Evolutionary conservation across 2,329 filamentous ascomycete genomes (phyloP).

Genomic region (Epicoccum nigrum): DNA sequence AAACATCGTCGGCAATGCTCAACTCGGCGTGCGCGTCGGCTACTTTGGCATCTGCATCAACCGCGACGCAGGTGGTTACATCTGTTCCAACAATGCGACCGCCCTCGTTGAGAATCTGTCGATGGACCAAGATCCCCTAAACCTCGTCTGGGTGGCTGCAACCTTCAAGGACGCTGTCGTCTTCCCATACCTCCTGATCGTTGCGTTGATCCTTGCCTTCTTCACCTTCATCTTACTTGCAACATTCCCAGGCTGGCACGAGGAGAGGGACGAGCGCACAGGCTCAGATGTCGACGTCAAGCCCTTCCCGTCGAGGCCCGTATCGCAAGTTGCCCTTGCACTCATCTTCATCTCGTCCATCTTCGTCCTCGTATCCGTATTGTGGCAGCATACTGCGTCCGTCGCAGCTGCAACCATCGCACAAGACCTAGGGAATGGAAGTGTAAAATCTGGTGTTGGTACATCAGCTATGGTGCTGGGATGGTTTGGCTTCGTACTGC

Average conservation of each 20-base stretch:
- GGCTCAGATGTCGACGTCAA: conserved; percentile 90
- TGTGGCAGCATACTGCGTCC: conserved; percentile 96
- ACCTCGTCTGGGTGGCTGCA: conserved; percentile 93
- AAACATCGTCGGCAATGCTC: conserved; percentile 85
- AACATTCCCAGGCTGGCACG: conserved; percentile 97
- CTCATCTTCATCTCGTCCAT: conserved; percentile 80
- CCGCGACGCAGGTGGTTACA: conserved; percentile 85
- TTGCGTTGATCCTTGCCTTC: conserved; percentile 96
- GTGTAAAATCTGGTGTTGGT: conserved; percentile 85
- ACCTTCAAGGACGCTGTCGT: conserved; percentile 99
- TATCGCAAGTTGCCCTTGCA: conserved; percentile 89
- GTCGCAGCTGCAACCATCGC: conserved; percentile 93
- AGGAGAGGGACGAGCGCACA: conserved; percentile 75
- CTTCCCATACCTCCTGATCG: conserved; percentile 97
- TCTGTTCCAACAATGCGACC: conserved; percentile 97
- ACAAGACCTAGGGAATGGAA: conserved; percentile 89
- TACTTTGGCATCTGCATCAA: conserved; percentile 99
- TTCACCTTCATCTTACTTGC: conserved; percentile 92
- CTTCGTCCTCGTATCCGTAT: conserved; percentile 69
- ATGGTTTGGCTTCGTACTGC: conserved; percentile 92
- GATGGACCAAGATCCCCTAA: conserved; percentile 92
- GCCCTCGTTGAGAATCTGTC: conserved; percentile 86
- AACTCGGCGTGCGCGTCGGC: conserved; percentile 88
- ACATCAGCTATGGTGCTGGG: conserved; percentile 95
- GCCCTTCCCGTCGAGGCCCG: conserved; percentile 88